Conservation (phyloP, 1,284 basidiomycete genomes). For the Ganoderma sinense region DNA sequence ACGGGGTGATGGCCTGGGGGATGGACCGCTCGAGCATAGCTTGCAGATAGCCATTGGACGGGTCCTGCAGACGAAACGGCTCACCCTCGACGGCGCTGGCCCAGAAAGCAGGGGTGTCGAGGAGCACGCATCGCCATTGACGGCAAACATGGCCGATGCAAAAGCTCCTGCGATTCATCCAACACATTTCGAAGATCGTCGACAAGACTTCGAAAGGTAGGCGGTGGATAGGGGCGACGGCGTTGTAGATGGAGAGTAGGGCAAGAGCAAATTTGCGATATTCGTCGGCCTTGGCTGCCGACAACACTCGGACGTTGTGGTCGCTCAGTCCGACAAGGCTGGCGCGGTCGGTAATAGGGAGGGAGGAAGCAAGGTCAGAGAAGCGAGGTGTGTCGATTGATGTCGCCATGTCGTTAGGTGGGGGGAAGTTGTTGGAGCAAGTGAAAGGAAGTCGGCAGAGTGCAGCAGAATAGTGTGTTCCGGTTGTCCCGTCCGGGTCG, state of each 20-base stretch:
- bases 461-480: too few species aligned
- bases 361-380: background rate
- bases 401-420: too few species aligned
- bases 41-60: background rate
- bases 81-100: background rate
- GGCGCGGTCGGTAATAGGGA: background rate
- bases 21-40: background rate
- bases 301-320: background rate
- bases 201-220: conserved; percentile 7
- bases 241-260: conserved; percentile 1
- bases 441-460: too few species aligned
- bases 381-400: background rate
- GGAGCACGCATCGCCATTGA: background rate
- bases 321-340: background rate
- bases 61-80: background rate
- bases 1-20: too few species aligned
- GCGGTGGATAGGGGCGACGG: conserved; percentile 2
- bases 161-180: background rate
- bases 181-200: background rate
- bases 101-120: background rate
- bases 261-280: conserved; percentile 1
- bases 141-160: background rate
- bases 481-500: too few species aligned
- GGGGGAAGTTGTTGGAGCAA: too few species aligned
- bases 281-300: background rate